phyloP scores from a whole-genome alignment of 202 grass and related monocot species.

The Setaria italica region DNA sequence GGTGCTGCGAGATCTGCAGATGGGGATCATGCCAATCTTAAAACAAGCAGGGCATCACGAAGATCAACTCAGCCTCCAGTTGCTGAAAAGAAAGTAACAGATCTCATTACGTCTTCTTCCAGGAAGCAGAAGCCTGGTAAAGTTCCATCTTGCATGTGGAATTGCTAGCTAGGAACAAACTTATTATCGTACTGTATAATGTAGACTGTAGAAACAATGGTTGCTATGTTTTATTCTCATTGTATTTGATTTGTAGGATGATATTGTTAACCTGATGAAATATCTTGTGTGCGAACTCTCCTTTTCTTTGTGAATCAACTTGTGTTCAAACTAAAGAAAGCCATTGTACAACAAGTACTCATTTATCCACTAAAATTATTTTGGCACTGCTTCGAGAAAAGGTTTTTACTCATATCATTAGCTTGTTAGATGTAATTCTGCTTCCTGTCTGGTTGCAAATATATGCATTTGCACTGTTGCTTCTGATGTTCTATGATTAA shows the following conservation, averaged over 20 bases:
- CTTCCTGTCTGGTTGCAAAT: background rate
- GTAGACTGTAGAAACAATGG: background rate
- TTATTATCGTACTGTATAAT: background rate
- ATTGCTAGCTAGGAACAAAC: background rate
- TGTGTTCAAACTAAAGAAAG: background rate
- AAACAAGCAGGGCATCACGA: conserved; percentile 49
- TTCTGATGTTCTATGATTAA: background rate
- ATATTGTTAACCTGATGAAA: background rate
- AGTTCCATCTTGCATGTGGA: conserved; percentile 1
- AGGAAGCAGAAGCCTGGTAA: conserved; percentile 62
- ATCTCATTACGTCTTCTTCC: conserved; percentile 60
- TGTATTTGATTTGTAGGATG: background rate
- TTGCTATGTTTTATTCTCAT: conserved; percentile 26
- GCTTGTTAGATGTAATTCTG: conserved; percentile 10
- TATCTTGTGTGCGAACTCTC: background rate
- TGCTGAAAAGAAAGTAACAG: conserved; percentile 64
- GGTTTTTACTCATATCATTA: conserved; percentile 4
- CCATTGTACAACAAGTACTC: background rate
- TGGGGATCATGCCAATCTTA: conserved; percentile 38
- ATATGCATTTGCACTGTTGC: background rate
- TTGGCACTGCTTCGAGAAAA: background rate
- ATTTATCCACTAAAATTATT: background rate
- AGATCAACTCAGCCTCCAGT: conserved; percentile 33
- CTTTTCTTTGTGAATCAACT: too few relatives aligned
- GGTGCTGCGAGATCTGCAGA: conserved; percentile 47